These are phyloP conservation scores for Cytospora leucostoma DNA, from an alignment of 2,329 filamentous ascomycete genomes.

Conservation along the genomic window DNA sequence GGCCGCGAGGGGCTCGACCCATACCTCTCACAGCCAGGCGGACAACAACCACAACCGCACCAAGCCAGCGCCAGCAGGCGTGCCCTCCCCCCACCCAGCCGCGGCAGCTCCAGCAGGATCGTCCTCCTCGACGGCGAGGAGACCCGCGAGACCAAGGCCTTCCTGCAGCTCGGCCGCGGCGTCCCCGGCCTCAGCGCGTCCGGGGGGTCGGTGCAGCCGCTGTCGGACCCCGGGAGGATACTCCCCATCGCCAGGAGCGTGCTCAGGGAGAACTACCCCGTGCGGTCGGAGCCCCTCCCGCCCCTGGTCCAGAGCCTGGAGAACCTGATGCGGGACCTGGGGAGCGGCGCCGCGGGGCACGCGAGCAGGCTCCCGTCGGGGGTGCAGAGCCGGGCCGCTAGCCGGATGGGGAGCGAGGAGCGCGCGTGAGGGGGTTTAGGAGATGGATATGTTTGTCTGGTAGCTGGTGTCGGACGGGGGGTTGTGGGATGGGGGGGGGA, in stretches of 20 bases:
- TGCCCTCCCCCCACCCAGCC: conserved; percentile 3
- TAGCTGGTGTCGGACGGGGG: too few species aligned
- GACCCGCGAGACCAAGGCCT: conserved; percentile 32
- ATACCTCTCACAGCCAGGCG: conserved; percentile 7
- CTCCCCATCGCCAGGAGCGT: conserved; percentile 31
- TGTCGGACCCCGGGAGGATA: conserved; percentile 31
- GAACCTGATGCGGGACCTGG: conserved; percentile 33
- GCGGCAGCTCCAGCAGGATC: conserved; percentile 19
- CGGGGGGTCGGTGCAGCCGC: conserved; percentile 27
- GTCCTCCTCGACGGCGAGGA: conserved; percentile 34
- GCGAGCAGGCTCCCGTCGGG: conserved; percentile 12
- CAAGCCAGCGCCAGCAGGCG: conserved; percentile 3
- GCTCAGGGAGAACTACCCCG: conserved; percentile 34
- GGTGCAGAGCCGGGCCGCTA: conserved; percentile 18
- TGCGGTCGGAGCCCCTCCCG: conserved; percentile 34
- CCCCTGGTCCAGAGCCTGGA: conserved; percentile 36
- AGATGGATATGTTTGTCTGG: background rate
- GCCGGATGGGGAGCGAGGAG: conserved; percentile 30
- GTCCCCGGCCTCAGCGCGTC: conserved; percentile 28
- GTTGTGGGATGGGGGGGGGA: too few species aligned
- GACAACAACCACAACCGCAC: conserved; percentile 11
- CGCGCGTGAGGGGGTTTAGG: background rate
- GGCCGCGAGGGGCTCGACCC: background rate
- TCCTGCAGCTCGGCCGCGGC: conserved; percentile 33
- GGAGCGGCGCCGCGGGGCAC: conserved; percentile 27